Base-by-base conservation (phyloP, 768 basidiomycete genomes). In the Porphyrellus cyaneotinctus region DNA sequence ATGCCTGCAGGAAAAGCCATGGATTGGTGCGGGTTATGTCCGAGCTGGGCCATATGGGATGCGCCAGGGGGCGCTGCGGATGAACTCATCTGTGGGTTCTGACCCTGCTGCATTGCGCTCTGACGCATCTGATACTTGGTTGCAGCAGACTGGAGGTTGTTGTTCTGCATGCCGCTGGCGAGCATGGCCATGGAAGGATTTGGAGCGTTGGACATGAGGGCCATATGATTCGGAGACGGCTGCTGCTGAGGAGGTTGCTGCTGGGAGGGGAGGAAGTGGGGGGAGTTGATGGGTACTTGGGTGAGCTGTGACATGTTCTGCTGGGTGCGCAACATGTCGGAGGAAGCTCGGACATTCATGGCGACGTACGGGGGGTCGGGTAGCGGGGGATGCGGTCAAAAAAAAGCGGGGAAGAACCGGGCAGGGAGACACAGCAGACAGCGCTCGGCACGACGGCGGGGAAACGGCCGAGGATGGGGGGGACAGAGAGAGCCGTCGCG, bases 331-430 rank as follows among this genome's bases (percentile, higher is more conserved):
- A 82, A 58, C 71, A 82, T 72, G 58, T 82, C 76, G 56, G 61
- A 50, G 49, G 60, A 58, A 33, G 64, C 67, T 49, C 75, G 79
- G 60, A 70, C 64, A 75, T 81, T 83, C 80, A 83, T 83, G 42
- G 24, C 30, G 23, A 42, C 35, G 11, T 38, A 28, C 42, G 48
- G 43, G 43, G 46, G n/a, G 56, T 20, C 42, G 43, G 47, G n/a
- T n/a, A n/a, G n/a, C 13, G 48, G 30, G 33, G 18, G 10, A 24
- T 23, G 32, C 44, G 42, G 48, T 17, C 43, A 42, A 54, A 47
- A 57, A n/a, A 57, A 51, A 31, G 47, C 18, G 43, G 41, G 23
- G 18, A 23, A 9, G 45, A 15, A 37, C 20, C 44, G 36, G 46
- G 12, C 2, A 26, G 36, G 49, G 47, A 36, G n/a, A 20, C 15